Evolutionary conservation across 108 stramenopile species (phyloP).

Genomic region (Pseudonitzschia delicatissima): DNA sequence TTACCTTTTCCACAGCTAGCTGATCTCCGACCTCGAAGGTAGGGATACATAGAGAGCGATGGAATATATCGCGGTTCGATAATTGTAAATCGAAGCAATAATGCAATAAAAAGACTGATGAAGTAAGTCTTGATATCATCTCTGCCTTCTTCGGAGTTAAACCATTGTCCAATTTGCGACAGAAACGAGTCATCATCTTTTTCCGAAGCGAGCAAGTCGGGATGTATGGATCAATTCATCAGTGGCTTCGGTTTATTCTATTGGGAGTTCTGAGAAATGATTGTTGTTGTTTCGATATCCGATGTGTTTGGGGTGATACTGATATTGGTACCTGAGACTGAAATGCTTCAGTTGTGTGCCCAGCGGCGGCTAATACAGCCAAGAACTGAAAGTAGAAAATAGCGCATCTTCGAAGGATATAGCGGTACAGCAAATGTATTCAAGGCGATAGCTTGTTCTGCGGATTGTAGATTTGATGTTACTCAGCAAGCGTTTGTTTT

Average conservation of each 20-base stretch:
- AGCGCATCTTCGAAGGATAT: no score
- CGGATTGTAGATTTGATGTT: no score
- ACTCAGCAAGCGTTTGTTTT: no score
- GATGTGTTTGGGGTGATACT: background rate
- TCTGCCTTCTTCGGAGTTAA: constrained; percentile 52
- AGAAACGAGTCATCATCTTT: constrained; percentile 14
- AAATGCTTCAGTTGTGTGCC: background rate
- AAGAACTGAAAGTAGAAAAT: no score
- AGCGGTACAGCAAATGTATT: no score
- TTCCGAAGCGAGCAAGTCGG: background rate
- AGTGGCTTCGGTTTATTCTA: background rate
- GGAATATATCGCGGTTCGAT: constrained; percentile 95
- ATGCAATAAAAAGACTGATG: constrained; percentile 63
- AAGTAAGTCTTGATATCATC: constrained; percentile 83
- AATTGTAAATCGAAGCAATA: constrained; percentile 72
- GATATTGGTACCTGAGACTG: background rate
- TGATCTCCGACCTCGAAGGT: constrained; percentile 97
- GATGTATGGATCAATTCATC: background rate
- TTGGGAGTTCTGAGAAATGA: background rate
- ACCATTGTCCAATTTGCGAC: constrained; percentile 18
- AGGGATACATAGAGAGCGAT: constrained; percentile 93
- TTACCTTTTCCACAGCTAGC: constrained; percentile 93
- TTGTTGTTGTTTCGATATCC: background rate
- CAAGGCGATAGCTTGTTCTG: no score
- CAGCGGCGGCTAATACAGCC: background rate